Base-by-base conservation (phyloP, 805 yeast genomes). In the Wickerhamiella azymoides region DNA sequence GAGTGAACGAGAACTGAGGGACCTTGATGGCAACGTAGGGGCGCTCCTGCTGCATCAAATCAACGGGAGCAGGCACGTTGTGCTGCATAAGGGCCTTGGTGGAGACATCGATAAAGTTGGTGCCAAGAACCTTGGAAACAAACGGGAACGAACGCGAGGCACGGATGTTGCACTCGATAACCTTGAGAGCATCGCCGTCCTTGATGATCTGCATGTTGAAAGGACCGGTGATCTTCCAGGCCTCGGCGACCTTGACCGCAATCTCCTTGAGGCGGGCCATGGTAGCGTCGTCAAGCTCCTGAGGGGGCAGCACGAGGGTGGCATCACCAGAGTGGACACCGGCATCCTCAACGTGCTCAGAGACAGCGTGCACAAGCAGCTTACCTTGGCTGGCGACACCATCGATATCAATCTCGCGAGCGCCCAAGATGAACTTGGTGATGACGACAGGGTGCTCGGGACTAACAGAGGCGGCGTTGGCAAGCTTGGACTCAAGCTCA, bases 311-410 rank as follows among this genome's bases (percentile, higher is more conserved):
- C 43, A 89, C 79, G 59, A 89, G 76, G 26, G 97, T 86, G 46
- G 98, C 98, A 67, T 89, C 98, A 66, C 98, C 98, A 43, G 96
- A 88, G 69, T 89, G 98, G 49, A 92, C 82, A 72, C 98, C 98
- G 9, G 98, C 98, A 59, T 88, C 86, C 69, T 89, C 98, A 59
- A 88, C 94, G 64, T 89, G 98, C 67, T 92, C 98, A 53, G 95
- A 84, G 49, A 89, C 83, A 49, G 95, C 97, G 65, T 89, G 98
- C 48, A 89, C 93, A 43, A 89, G 68, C 46, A 89, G 84, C 58
- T 77, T 66, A 58, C 98, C 98, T 47, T 86, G 72, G 56, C 76
- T 68, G 39, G 97, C 97, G 60, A 89, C 98, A 50, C 86, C 97
- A 69, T 89, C 98, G 56, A 89, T 83, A 65, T 89, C 98, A 57